Percentiles rank a stretch among this genome's conserved stretches.
Evolutionary conservation across 2,329 filamentous ascomycete species (phyloP).

Genomic region (Lachnellula occidentalis): DNA sequence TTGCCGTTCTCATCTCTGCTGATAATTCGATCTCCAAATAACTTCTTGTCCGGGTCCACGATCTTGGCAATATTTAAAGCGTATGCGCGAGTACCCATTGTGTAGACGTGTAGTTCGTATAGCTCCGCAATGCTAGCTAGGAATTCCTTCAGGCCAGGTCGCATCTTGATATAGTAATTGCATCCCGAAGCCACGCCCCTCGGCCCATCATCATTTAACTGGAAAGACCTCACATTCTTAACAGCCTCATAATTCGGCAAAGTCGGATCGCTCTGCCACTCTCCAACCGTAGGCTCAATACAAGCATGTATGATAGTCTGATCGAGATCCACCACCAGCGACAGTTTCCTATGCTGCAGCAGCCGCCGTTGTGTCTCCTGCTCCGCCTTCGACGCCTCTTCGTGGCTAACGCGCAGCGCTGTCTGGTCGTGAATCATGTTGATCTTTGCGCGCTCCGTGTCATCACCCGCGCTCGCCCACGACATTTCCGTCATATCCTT

Average conservation of each 20-base stretch:
- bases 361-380: slow-evolving; percentile 81
- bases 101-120: slow-evolving; percentile 97
- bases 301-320: slow-evolving; percentile 98
- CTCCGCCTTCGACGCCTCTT: slow-evolving; percentile 76
- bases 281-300: slow-evolving; percentile 90
- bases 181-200: slow-evolving; percentile 64
- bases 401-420: slow-evolving; percentile 75
- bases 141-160: slow-evolving; percentile 79
- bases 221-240: slow-evolving; percentile 82
- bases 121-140: slow-evolving; percentile 69
- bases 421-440: slow-evolving; percentile 94
- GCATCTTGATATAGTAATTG: slow-evolving; percentile 98
- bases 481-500: slow-evolving; percentile 91
- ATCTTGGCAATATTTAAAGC: slow-evolving; percentile 87
- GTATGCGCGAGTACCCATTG: slow-evolving; percentile 97
- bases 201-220: slow-evolving; percentile 79
- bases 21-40: slow-evolving; percentile 92
- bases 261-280: slow-evolving; percentile 84
- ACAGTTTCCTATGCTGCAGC: slow-evolving; percentile 75
- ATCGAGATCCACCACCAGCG: slow-evolving; percentile 91
- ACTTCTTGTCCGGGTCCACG: slow-evolving; percentile 80
- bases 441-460: slow-evolving; percentile 82
- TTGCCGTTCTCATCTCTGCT: slow-evolving; percentile 96
- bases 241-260: slow-evolving; percentile 91
- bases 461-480: slow-evolving; percentile 74